Conservation (phyloP, 2,329 filamentous ascomycete species). For the Arthrobotrys pseudoclavata region DNA sequence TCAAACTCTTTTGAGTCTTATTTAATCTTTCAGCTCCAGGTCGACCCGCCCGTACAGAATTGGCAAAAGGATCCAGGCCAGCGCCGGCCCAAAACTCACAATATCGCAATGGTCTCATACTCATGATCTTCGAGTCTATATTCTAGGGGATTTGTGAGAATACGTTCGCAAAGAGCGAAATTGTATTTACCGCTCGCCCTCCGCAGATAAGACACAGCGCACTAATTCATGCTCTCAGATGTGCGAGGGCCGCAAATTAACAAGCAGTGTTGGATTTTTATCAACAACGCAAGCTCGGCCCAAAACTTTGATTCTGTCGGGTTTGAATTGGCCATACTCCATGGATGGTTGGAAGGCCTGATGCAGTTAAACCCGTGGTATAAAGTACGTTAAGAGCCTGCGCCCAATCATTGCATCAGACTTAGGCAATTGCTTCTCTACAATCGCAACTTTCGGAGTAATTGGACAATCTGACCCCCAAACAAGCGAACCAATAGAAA, state of each 20-base stretch:
- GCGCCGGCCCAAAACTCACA: background rate
- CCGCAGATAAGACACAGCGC: too few species aligned
- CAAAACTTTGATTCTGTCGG: background rate
- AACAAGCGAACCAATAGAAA: too few species aligned
- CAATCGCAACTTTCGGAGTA: too few species aligned
- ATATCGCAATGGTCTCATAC: too few species aligned
- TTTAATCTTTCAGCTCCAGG: background rate
- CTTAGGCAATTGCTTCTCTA: too few species aligned
- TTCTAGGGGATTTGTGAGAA: background rate
- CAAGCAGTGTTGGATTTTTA: slow-evolving; percentile 6
- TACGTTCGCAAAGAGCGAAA: slow-evolving; percentile 7
- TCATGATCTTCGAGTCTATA: background rate
- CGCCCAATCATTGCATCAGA: too few species aligned
- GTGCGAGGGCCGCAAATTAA: background rate
- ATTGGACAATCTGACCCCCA: too few species aligned
- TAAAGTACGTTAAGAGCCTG: too few species aligned
- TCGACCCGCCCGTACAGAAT: background rate
- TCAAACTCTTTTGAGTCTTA: background rate
- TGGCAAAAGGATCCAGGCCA: slow-evolving; percentile 7
- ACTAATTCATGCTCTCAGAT: too few species aligned
- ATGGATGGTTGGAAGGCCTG: too few species aligned
- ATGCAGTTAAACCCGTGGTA: too few species aligned
- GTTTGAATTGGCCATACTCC: too few species aligned
- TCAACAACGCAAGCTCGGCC: background rate
- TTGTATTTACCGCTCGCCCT: background rate